Evolutionary conservation across 257 asterid species (phyloP).

Genomic region (Scutellaria galericulata): DNA sequence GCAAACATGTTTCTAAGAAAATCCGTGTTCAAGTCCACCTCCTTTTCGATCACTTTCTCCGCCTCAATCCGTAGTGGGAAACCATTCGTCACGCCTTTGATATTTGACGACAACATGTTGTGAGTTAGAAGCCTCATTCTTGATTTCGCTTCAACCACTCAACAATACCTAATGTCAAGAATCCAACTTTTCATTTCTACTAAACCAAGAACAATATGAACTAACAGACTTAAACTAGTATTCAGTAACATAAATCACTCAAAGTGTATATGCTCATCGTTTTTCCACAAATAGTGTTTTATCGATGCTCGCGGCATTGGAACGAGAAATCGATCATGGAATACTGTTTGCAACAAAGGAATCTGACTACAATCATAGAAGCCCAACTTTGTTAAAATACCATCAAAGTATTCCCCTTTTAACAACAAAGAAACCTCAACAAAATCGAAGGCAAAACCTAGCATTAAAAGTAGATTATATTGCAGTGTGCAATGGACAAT

Average conservation of each 20-base stretch:
- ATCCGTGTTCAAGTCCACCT: conserved; percentile 68
- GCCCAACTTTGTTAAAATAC: not conserved
- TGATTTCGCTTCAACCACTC: not conserved
- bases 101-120: conserved; percentile 85
- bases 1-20: conserved; percentile 78
- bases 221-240: not conserved
- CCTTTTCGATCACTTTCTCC: conserved; percentile 61
- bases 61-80: conserved; percentile 74
- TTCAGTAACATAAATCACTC: not conserved
- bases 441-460: not conserved
- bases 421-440: not conserved
- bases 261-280: not conserved
- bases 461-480: too few species aligned
- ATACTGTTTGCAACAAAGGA: not conserved
- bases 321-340: not conserved
- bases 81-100: conserved; percentile 80
- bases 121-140: conserved; percentile 89
- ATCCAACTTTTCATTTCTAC: not conserved
- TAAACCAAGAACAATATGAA: not conserved
- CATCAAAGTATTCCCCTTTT: not conserved
- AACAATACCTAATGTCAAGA: conserved; percentile 10
- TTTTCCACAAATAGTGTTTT: not conserved
- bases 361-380: too few species aligned
- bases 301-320: not conserved
- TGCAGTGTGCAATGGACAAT: too few species aligned